Evolutionary conservation across 768 basidiomycete species (phyloP).

Genomic region (Tricholoma saponaceum): DNA sequence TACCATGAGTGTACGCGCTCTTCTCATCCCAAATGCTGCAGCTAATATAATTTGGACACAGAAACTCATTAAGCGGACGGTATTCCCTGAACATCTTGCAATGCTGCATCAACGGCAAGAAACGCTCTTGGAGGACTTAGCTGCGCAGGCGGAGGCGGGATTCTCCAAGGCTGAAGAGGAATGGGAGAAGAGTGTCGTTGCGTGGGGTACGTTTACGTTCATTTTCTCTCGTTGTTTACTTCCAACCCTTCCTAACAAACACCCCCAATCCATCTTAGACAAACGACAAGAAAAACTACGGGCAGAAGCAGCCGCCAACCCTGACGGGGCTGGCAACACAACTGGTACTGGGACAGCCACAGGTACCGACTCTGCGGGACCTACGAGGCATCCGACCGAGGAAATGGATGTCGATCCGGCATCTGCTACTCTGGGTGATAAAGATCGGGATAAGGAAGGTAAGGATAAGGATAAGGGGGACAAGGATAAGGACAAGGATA

Average conservation of each 20-base stretch:
- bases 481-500: constrained; percentile 15
- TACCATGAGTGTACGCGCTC: constrained; percentile 72
- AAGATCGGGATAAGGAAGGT: constrained; percentile 15
- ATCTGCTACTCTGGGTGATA: constrained; percentile 6
- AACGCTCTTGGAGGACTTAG: constrained; percentile 59
- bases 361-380: constrained; percentile 32
- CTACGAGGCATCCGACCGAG: constrained; percentile 42
- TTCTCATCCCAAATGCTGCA: background rate
- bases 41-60: constrained; percentile 22
- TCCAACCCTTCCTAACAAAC: background rate
- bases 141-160: constrained; percentile 54
- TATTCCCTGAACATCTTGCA: constrained; percentile 69
- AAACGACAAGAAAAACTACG: constrained; percentile 54
- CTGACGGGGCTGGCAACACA: constrained; percentile 2
- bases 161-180: constrained; percentile 71
- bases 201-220: constrained; percentile 55
- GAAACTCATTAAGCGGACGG: constrained; percentile 93
- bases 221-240: background rate
- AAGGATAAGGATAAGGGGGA: constrained; percentile 18
- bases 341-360: background rate
- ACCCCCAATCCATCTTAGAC: constrained; percentile 24
- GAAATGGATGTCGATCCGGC: constrained; percentile 39
- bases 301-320: constrained; percentile 26
- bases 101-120: constrained; percentile 68
- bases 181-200: constrained; percentile 63